Percentiles rank a stretch among this genome's conserved stretches.
phyloP scores from a whole-genome alignment of 2,329 filamentous ascomycete species.

The Ophiostoma sp. region DNA sequence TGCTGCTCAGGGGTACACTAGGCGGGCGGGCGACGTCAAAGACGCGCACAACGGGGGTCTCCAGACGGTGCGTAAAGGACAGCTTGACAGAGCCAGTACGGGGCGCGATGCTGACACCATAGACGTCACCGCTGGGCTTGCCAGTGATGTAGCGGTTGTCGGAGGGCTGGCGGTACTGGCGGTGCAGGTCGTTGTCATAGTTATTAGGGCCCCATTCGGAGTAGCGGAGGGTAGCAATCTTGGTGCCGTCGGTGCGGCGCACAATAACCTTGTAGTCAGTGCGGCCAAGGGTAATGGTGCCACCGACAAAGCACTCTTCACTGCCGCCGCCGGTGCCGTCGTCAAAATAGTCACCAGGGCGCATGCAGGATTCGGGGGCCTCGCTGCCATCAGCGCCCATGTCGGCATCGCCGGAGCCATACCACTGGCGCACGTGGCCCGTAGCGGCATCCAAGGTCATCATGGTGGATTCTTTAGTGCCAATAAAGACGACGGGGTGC shows the following conservation, averaged over 20 bases:
- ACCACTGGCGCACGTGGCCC: constrained; percentile 79
- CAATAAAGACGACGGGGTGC: constrained; percentile 82
- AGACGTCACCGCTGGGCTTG: constrained; percentile 78
- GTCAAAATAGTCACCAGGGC: constrained; percentile 57
- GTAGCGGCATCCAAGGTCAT: constrained; percentile 86
- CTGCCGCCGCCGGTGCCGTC: constrained; percentile 63
- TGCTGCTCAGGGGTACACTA: constrained; percentile 60
- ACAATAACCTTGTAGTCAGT: constrained; percentile 91
- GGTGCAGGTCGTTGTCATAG: constrained; percentile 81
- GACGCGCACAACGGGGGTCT: constrained; percentile 78
- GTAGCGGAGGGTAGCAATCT: constrained; percentile 86
- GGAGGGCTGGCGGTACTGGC: constrained; percentile 76
- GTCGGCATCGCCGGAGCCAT: constrained; percentile 65
- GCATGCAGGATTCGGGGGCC: constrained; percentile 70
- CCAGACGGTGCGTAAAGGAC: constrained; percentile 68
- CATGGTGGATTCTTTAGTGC: constrained; percentile 85
- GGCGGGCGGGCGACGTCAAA: constrained; percentile 82
- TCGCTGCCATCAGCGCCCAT: constrained; percentile 63
- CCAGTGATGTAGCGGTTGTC: constrained; percentile 89
- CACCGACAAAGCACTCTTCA: constrained; percentile 75
- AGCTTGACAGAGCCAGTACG: constrained; percentile 45
- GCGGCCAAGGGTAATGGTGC: constrained; percentile 78
- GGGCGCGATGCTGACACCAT: constrained; percentile 70
- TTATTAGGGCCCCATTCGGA: constrained; percentile 95
- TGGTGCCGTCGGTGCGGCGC: constrained; percentile 69